These are phyloP conservation scores for Proliferodiscus dingleyae DNA, from an alignment of 2,329 filamentous ascomycete species.

Conservation along the genomic window DNA sequence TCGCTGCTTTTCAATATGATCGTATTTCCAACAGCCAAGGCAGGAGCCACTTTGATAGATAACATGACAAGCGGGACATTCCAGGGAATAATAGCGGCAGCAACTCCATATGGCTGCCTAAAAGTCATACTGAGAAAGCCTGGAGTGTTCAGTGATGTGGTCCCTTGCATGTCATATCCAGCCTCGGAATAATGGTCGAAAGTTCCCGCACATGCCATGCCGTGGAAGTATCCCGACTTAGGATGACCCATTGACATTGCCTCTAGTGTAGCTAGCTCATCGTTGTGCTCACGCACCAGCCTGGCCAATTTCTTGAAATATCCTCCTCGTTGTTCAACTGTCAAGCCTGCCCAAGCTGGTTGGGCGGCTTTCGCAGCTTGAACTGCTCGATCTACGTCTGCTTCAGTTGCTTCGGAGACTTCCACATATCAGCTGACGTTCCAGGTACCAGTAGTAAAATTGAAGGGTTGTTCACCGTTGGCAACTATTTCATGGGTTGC, in stretches of 20 bases:
- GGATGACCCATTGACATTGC: conserved; percentile 35
- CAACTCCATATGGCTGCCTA: conserved; percentile 70
- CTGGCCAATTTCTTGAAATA: conserved; percentile 42
- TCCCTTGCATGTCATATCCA: conserved; percentile 34
- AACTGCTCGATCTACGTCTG: conserved; percentile 41
- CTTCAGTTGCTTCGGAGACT: conserved; percentile 42
- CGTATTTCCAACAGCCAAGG: conserved; percentile 54
- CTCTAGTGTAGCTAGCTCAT: conserved; percentile 43
- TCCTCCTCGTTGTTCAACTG: conserved; percentile 36
- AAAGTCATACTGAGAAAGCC: conserved; percentile 70
- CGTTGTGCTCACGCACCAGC: conserved; percentile 37
- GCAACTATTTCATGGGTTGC: conserved; percentile 37
- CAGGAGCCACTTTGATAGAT: conserved; percentile 69
- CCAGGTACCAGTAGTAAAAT: not conserved
- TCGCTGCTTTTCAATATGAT: conserved; percentile 60
- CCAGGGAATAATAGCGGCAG: conserved; percentile 70
- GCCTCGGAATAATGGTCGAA: conserved; percentile 30
- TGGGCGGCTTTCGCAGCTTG: conserved; percentile 40
- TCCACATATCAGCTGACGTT: not conserved
- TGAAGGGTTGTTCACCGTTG: conserved; percentile 14
- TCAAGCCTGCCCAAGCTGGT: conserved; percentile 40
- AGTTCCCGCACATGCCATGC: conserved; percentile 12
- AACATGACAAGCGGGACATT: conserved; percentile 75
- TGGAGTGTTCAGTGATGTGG: conserved; percentile 33
- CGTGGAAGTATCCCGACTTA: conserved; percentile 29